A percentile compares a stretch with the other conserved stretches of the same genome.
Evolutionary conservation across 176 grass and related monocot species (phyloP).

Genomic region (Musa itinerans): DNA sequence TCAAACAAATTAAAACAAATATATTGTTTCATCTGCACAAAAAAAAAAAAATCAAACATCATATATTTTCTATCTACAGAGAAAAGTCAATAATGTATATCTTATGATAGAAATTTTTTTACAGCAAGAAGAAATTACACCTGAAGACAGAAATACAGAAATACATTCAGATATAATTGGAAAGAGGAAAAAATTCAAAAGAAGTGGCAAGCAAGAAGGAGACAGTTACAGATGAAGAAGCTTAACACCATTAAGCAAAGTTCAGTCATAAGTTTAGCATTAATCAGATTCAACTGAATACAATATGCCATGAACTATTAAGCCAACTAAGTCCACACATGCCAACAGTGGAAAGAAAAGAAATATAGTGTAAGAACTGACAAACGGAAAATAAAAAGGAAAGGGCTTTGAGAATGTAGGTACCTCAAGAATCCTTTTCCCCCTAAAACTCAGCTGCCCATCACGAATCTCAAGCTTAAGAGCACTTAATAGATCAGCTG

Average conservation of each 20-base stretch:
- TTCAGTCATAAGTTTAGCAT: neutral
- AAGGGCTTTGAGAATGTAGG: slow-evolving; percentile 5
- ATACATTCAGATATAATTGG: neutral
- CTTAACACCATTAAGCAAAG: too few relatives aligned
- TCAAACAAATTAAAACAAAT: slow-evolving; percentile 20
- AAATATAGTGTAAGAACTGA: neutral
- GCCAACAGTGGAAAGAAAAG: neutral
- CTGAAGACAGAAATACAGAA: neutral
- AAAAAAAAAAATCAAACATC: neutral
- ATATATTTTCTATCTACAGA: neutral
- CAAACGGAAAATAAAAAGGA: neutral
- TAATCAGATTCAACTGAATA: neutral
- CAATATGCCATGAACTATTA: neutral
- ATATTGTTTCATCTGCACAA: neutral
- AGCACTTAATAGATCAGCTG: slow-evolving; percentile 59
- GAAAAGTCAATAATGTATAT: neutral
- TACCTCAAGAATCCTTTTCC: slow-evolving; percentile 90
- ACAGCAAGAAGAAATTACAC: neutral
- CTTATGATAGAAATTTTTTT: neutral
- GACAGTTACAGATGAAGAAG: too few relatives aligned
- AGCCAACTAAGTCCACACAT: neutral
- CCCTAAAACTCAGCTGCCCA: slow-evolving; percentile 79
- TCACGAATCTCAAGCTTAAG: slow-evolving; percentile 88
- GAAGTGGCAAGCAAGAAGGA: too few relatives aligned
- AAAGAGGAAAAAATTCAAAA: too few relatives aligned